These are phyloP conservation scores for Lecanosticta acicola DNA, from an alignment of 2,329 filamentous ascomycete species.

Conservation along the genomic window DNA sequence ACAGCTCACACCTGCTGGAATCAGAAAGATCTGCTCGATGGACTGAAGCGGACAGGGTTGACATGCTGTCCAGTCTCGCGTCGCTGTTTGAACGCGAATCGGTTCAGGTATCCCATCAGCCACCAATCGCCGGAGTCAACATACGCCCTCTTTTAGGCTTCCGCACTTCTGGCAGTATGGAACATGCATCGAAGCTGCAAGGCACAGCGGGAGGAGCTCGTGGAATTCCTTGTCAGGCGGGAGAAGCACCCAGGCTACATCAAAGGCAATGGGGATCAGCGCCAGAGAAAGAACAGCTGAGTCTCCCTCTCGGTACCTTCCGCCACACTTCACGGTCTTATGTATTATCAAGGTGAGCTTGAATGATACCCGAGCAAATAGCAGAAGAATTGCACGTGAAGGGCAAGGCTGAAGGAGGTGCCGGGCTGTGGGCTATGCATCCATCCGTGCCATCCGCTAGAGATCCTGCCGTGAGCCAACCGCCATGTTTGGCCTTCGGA, in stretches of 20 bases:
- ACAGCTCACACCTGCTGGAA: conserved; percentile 1
- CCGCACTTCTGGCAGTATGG: conserved; percentile 1
- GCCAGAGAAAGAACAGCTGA: too few relatives aligned
- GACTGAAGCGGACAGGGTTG: neutral
- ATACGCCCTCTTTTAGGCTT: neutral
- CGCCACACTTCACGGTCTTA: too few relatives aligned
- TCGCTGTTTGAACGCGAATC: neutral
- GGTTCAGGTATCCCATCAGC: neutral
- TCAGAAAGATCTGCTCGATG: neutral
- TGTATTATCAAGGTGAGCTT: too few relatives aligned
- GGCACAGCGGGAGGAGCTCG: neutral
- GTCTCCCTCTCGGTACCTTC: too few relatives aligned
- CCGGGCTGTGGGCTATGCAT: too few relatives aligned
- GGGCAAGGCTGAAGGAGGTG: too few relatives aligned
- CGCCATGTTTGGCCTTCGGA: too few relatives aligned
- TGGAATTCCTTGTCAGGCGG: neutral
- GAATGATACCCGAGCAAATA: too few relatives aligned
- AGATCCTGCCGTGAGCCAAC: too few relatives aligned
- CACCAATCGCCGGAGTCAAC: neutral
- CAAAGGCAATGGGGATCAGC: neutral
- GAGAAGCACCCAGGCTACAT: too few relatives aligned
- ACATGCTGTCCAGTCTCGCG: neutral
- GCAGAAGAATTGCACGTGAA: too few relatives aligned
- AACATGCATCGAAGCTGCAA: neutral
- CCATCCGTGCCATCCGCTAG: too few relatives aligned